These are phyloP conservation scores for Ganoderma multipileum DNA, from an alignment of 1,284 basidiomycete species.

Conservation along the genomic window DNA sequence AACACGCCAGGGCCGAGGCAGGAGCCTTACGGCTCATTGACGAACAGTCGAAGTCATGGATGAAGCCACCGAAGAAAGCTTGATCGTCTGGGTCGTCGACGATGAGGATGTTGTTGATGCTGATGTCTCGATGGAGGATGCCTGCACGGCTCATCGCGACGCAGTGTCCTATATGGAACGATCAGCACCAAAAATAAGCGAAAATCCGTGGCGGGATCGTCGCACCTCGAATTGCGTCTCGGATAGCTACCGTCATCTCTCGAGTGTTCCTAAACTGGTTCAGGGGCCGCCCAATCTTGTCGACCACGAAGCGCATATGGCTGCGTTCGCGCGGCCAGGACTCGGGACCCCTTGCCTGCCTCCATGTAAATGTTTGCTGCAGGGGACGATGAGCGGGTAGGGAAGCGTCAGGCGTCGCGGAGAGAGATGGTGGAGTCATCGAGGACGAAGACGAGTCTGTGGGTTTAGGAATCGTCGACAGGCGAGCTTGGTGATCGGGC, in stretches of 20 bases:
- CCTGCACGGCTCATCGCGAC: constrained; percentile 3
- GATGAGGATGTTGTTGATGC: constrained; percentile 23
- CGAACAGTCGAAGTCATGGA: constrained; percentile 29
- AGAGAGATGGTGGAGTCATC: neutral
- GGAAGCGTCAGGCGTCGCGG: too few species aligned
- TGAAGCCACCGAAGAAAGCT: constrained; percentile 15
- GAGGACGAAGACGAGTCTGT: neutral
- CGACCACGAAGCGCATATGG: constrained; percentile 27
- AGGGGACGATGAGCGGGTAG: constrained; percentile 1
- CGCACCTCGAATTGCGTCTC: constrained; percentile 26
- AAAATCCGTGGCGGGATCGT: neutral
- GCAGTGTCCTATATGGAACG: constrained; percentile 10
- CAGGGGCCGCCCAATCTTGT: constrained; percentile 21
- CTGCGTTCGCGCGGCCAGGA: constrained; percentile 20
- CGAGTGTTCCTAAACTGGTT: constrained; percentile 17
- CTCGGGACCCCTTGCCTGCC: neutral
- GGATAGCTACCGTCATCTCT: constrained; percentile 16
- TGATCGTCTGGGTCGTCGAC: constrained; percentile 1
- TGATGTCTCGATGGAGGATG: constrained; percentile 26
- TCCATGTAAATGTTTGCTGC: constrained; percentile 22
- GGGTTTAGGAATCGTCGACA: neutral
- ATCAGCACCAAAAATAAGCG: neutral
- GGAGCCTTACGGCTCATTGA: neutral
- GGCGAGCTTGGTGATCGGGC: neutral
- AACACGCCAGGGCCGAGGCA: neutral